These are phyloP conservation scores for Niveomyces coronatus DNA, from an alignment of 2,329 filamentous ascomycete genomes.

Conservation along the genomic window DNA sequence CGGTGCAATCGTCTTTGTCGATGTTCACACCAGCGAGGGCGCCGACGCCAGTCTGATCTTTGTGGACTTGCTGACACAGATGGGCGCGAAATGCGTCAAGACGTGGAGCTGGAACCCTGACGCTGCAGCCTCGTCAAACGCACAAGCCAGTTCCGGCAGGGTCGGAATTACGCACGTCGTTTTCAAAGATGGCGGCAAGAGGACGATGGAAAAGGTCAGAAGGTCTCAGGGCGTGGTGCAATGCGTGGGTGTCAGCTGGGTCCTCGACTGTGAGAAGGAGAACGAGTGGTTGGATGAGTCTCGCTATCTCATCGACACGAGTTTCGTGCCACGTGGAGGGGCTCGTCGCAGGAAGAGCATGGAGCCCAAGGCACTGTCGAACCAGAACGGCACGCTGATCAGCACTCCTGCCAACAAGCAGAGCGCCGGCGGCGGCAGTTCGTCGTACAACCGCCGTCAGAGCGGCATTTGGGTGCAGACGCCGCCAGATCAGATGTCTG, in stretches of 20 bases:
- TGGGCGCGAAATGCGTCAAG: constrained; percentile 73
- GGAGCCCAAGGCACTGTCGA: constrained; percentile 62
- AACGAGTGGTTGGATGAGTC: constrained; percentile 68
- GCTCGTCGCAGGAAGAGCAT: constrained; percentile 68
- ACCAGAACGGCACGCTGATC: constrained; percentile 56
- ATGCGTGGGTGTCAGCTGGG: constrained; percentile 82
- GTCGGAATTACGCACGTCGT: constrained; percentile 80
- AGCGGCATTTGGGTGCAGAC: constrained; percentile 46
- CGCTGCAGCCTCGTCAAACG: constrained; percentile 21
- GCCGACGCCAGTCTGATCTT: constrained; percentile 75
- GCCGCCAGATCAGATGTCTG: constrained; percentile 34
- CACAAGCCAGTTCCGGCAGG: constrained; percentile 34
- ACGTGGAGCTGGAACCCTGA: constrained; percentile 63
- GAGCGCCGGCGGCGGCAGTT: too few species aligned
- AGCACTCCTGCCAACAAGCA: constrained; percentile 27
- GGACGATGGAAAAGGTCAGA: constrained; percentile 72
- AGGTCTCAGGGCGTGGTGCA: constrained; percentile 64
- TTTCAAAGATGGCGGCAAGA: constrained; percentile 75
- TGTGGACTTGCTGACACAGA: constrained; percentile 64
- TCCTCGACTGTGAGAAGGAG: constrained; percentile 71
- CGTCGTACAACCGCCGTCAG: constrained; percentile 41
- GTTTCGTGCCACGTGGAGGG: constrained; percentile 57
- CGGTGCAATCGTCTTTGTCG: constrained; percentile 70
- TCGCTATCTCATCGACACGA: constrained; percentile 58
- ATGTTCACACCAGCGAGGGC: constrained; percentile 74